phyloP scores from a whole-genome alignment of 495 filamentous ascomycete species.

The Podospora tetraspora region DNA sequence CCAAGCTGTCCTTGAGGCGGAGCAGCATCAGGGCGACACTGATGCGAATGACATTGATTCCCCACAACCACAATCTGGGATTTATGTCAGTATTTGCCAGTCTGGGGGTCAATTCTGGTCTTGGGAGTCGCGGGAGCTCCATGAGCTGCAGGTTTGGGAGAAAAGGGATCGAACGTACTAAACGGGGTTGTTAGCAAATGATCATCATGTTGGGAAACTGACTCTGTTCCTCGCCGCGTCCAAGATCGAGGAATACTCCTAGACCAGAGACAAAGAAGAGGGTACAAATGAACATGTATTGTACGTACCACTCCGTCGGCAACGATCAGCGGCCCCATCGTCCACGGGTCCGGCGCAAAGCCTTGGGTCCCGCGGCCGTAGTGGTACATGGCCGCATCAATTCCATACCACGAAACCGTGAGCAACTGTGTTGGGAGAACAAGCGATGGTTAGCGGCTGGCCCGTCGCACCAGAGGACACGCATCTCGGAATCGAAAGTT shows the following conservation, averaged over 20 bases:
- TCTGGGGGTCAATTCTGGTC: too few species aligned
- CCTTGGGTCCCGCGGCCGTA: background rate
- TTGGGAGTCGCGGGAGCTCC: too few species aligned
- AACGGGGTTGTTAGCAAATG: too few species aligned
- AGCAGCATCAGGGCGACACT: slow-evolving; percentile 5
- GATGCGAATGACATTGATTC: slow-evolving; percentile 3
- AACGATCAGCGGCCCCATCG: slow-evolving; percentile 2
- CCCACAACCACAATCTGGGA: background rate
- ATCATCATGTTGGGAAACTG: too few species aligned
- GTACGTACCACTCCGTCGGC: background rate
- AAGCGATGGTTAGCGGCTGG: background rate
- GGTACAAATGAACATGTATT: too few species aligned
- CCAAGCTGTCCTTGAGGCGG: background rate
- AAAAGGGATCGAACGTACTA: too few species aligned
- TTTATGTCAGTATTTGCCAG: too few species aligned
- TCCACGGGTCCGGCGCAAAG: background rate
- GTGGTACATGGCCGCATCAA: slow-evolving; percentile 5
- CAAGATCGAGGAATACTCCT: too few species aligned
- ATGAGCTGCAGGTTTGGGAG: too few species aligned
- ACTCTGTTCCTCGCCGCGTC: too few species aligned
- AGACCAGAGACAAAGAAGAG: too few species aligned
- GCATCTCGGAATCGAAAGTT: background rate
- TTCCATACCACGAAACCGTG: slow-evolving; percentile 6
- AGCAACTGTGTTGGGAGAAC: background rate
- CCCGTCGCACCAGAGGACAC: background rate